Evolutionary conservation across 768 basidiomycete species (phyloP), one percentile per base, ranked within the genome.

Genomic region (Chalciporus chontae): DNA sequence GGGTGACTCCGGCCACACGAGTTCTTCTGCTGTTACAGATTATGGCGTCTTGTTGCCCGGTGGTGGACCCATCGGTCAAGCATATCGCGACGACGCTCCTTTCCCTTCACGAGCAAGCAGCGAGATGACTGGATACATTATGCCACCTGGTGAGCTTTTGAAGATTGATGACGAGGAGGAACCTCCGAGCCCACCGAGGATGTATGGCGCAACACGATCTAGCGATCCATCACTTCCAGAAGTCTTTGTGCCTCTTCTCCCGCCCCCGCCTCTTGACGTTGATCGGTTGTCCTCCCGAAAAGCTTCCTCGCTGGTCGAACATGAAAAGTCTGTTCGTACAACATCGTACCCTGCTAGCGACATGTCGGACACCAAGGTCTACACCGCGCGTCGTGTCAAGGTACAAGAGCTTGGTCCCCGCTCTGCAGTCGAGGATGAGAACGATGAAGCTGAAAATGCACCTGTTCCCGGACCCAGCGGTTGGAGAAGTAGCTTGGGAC

Each of bases 401-500:
- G 68, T 77, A 13, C 62, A 64, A 51, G 67, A 68, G 21, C 62
- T 67, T 15, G 59, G 57, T 4, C 68, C 50, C 11, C 62, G 66
- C 8, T 54, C 62, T 36, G 51, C 64, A 0, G 56, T 46, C 24
- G 66, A 60, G 13, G 65, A 59, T 3, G 56, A 53, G 4, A 39
- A 42, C 5, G 46, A 59, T 11, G 48, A 40, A 37, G 21, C 48
- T 13, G 64, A 66, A 8, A 47, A 60, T 6, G 37, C 53, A 6
- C 57, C 59, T 26, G 43, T 53, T 27, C 43, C 66, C 10, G 70
- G 65, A n/a, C 66, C 66, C 4, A 61, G 67, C 24, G 40, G 60
- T 38, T 71, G 69, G 70, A 60, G 62, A 48, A 41, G 48, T 11
- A 65, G 65, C 39, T 67, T 83, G 3, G 78, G 81, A 1, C 65